Conservation (phyloP, 768 basidiomycete genomes). For the Termitomyces sp. region DNA sequence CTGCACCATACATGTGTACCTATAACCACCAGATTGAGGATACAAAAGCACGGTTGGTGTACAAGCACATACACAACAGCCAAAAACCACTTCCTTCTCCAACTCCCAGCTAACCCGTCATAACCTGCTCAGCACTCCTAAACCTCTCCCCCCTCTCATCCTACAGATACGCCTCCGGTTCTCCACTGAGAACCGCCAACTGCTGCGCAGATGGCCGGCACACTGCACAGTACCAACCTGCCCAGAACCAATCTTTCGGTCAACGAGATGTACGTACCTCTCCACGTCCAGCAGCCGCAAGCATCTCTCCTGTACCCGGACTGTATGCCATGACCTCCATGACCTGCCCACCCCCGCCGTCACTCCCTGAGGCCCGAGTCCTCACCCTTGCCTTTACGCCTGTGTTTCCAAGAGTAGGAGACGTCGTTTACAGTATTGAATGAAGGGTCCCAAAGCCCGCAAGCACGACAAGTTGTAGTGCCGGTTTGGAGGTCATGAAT, state of each 20-base stretch:
- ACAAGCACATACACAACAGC: constrained; percentile 61
- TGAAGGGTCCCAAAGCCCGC: constrained; percentile 75
- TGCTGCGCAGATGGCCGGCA: constrained; percentile 56
- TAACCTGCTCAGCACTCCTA: constrained; percentile 34
- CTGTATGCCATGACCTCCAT: constrained; percentile 73
- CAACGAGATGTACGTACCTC: constrained; percentile 86
- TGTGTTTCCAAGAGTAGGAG: constrained; percentile 24
- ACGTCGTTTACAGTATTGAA: constrained; percentile 37
- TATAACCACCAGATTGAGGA: constrained; percentile 21
- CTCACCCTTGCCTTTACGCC: constrained; percentile 18
- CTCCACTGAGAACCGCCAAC: constrained; percentile 66
- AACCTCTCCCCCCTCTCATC: constrained; percentile 86
- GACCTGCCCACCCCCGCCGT: constrained; percentile 34
- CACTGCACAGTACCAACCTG: constrained; percentile 72
- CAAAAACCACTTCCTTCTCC: constrained; percentile 33
- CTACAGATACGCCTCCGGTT: constrained; percentile 88
- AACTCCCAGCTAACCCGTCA: constrained; percentile 39
- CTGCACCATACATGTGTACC: constrained; percentile 80
- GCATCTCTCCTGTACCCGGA: constrained; percentile 38
- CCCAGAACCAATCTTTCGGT: constrained; percentile 83
- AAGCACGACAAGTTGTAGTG: constrained; percentile 39
- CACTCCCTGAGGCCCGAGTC: constrained; percentile 13
- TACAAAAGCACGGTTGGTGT: neutral
- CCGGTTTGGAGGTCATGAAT: constrained; percentile 86
- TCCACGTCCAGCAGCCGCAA: constrained; percentile 67